These are phyloP conservation scores for Hanseniaspora hatyaiensis DNA, from an alignment of 805 yeast species.

Conservation along the genomic window DNA sequence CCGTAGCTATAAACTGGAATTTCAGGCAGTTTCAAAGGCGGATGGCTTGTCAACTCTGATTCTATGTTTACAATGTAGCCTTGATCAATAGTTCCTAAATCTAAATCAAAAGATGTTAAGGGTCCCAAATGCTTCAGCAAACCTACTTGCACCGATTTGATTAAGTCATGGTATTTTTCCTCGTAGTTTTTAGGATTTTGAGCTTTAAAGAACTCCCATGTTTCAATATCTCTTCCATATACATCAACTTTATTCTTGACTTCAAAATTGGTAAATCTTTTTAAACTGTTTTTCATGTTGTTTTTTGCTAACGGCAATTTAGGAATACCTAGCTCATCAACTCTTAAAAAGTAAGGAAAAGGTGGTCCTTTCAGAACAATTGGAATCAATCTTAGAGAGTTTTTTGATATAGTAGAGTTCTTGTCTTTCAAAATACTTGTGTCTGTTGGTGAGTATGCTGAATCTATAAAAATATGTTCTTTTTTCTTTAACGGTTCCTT, in stretches of 20 bases:
- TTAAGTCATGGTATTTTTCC: not conserved
- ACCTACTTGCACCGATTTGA: not conserved
- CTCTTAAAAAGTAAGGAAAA: slow-evolving; percentile 9
- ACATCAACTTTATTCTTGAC: slow-evolving; percentile 1
- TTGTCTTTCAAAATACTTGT: not conserved
- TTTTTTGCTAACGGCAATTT: slow-evolving; percentile 11
- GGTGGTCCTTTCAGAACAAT: slow-evolving; percentile 14
- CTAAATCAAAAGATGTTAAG: slow-evolving; percentile 5
- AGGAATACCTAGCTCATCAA: slow-evolving; percentile 10
- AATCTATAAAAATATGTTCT: too few species aligned
- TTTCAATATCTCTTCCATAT: not conserved
- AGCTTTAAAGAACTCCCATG: slow-evolving; percentile 3
- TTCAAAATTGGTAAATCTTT: slow-evolving; percentile 1
- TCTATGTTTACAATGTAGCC: not conserved
- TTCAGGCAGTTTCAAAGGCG: slow-evolving; percentile 10
- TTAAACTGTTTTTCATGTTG: not conserved
- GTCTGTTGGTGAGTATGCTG: not conserved
- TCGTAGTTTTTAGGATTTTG: not conserved
- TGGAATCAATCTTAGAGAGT: slow-evolving; percentile 12
- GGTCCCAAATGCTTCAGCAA: slow-evolving; percentile 3
- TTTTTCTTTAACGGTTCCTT: not conserved
- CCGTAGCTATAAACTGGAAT: slow-evolving; percentile 7
- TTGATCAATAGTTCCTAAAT: slow-evolving; percentile 9
- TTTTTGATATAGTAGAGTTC: not conserved
- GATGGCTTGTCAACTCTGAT: not conserved